Percentiles rank a stretch among this genome's conserved stretches.
phyloP scores from a whole-genome alignment of 352 stramenopile genomes.

The Pythium aquatile region DNA sequence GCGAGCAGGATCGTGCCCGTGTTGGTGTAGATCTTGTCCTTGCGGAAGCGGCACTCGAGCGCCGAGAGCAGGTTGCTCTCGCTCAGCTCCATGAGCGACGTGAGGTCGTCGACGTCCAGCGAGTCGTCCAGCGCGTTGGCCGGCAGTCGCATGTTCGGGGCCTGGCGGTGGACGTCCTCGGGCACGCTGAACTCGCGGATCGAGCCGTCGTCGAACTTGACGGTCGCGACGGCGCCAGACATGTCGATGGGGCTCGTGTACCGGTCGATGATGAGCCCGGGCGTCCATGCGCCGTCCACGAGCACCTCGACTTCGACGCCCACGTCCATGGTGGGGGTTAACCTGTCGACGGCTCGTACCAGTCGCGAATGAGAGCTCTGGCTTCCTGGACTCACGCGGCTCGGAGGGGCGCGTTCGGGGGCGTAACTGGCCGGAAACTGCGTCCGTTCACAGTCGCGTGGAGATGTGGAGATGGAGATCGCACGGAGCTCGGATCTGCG shows the following conservation, averaged over 20 bases:
- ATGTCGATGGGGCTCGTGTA: slow-evolving; percentile 58
- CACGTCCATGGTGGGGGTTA: slow-evolving; percentile 46
- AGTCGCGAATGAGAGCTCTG: slow-evolving; percentile 9
- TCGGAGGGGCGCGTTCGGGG: neutral
- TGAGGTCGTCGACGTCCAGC: slow-evolving; percentile 82
- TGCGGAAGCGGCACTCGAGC: slow-evolving; percentile 66
- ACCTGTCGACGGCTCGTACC: neutral
- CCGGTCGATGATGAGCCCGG: slow-evolving; percentile 56
- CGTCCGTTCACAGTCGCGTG: neutral
- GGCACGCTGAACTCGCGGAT: slow-evolving; percentile 45
- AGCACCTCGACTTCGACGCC: slow-evolving; percentile 64
- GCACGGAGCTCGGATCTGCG: neutral
- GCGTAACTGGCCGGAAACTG: neutral
- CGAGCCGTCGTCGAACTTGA: slow-evolving; percentile 68
- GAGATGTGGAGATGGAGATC: too few relatives aligned
- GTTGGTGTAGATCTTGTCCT: slow-evolving; percentile 86
- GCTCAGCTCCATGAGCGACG: slow-evolving; percentile 74
- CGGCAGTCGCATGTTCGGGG: slow-evolving; percentile 33
- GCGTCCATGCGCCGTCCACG: slow-evolving; percentile 45
- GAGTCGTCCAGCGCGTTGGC: slow-evolving; percentile 15
- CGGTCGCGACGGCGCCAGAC: slow-evolving; percentile 46
- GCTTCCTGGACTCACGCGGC: neutral
- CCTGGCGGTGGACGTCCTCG: slow-evolving; percentile 31
- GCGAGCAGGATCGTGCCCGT: slow-evolving; percentile 78
- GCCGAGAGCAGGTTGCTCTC: slow-evolving; percentile 64